A percentile compares a stretch with the other conserved stretches of the same genome.
These are phyloP conservation scores for Trichothecium roseum DNA, from an alignment of 2,329 filamentous ascomycete genomes.

Conservation along the genomic window DNA sequence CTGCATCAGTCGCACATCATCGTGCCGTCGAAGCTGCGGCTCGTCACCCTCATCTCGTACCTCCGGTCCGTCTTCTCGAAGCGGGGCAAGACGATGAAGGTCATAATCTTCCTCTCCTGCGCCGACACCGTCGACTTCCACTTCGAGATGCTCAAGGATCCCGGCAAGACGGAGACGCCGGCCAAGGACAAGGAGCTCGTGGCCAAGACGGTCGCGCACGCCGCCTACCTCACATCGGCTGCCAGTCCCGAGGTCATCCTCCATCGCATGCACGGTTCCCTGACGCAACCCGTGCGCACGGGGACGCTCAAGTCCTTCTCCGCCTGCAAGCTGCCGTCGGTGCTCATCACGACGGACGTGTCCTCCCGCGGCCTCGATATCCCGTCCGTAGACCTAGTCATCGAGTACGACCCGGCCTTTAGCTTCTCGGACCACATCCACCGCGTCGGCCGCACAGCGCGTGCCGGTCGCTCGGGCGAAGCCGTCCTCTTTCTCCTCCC, in stretches of 20 bases:
- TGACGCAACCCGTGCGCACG: slow-evolving; percentile 79
- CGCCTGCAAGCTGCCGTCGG: slow-evolving; percentile 59
- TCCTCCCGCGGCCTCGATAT: slow-evolving; percentile 92
- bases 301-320: slow-evolving; percentile 76
- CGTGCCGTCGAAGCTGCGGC: slow-evolving; percentile 76
- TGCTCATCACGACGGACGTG: slow-evolving; percentile 91
- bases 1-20: slow-evolving; percentile 87
- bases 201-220: slow-evolving; percentile 54
- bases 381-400: slow-evolving; percentile 85
- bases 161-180: slow-evolving; percentile 16
- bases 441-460: slow-evolving; percentile 86
- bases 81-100: slow-evolving; percentile 89
- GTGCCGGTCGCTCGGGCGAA: slow-evolving; percentile 79
- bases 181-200: slow-evolving; percentile 23
- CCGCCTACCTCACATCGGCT: slow-evolving; percentile 62
- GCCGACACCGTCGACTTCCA: slow-evolving; percentile 97
- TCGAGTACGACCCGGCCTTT: slow-evolving; percentile 95
- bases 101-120: slow-evolving; percentile 92
- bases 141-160: slow-evolving; percentile 64
- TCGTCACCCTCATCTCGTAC: slow-evolving; percentile 78
- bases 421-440: slow-evolving; percentile 89
- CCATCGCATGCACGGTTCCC: slow-evolving; percentile 83
- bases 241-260: slow-evolving; percentile 66
- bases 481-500: slow-evolving; percentile 85
- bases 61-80: slow-evolving; percentile 81